Base-by-base conservation (phyloP, 1,139 yeast genomes). In the Protomyces arabidopsidicola region DNA sequence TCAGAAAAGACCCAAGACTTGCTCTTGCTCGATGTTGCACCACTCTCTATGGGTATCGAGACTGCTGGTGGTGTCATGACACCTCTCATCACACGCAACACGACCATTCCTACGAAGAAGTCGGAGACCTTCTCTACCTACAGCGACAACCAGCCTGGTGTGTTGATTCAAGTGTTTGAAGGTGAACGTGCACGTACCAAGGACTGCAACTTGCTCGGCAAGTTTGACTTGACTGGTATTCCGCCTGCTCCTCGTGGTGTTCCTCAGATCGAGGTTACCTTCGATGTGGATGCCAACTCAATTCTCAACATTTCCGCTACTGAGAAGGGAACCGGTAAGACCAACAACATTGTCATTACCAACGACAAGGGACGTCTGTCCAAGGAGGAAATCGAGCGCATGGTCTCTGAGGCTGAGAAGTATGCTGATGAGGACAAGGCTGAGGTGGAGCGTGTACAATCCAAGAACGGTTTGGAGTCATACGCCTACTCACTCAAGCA, bases 241-340 rank as follows among this genome's bases (percentile, higher is more conserved):
- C 96, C 96, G 75, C 95, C 96, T 74, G 95, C 96, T 68, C 96
- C 96, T 78, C 89, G 93, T 82, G 96, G 96, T 82, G 95, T 88
- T 70, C 95, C 96, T 75, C 95, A 88, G 82, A 88, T 88, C 74
- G 96, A 88, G 82, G 96, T 88, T 72, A 88, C 96, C 72, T 89
- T 89, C 76, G 96, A 88, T 78, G 84, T 88, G 73, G 96, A 88
- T 77, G 90, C 96, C 73, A 90, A 88, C 78, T 95, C 96, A 80
- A 89, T 89, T 79, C 83, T 89, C 79, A 89, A 89, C 83, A 96
- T 89, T 68, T 86, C 95, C 75, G 96, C 96, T 69, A 87, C 88
- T 73, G 96, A 89, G 81, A 89, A 89, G 86, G 95, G 86, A 78
- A 85, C 88, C 69, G 88, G 90, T 78, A 86, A 86, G 82, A 79